Conservation (phyloP, 352 stramenopile genomes). For the Achlya hypogyna region DNA sequence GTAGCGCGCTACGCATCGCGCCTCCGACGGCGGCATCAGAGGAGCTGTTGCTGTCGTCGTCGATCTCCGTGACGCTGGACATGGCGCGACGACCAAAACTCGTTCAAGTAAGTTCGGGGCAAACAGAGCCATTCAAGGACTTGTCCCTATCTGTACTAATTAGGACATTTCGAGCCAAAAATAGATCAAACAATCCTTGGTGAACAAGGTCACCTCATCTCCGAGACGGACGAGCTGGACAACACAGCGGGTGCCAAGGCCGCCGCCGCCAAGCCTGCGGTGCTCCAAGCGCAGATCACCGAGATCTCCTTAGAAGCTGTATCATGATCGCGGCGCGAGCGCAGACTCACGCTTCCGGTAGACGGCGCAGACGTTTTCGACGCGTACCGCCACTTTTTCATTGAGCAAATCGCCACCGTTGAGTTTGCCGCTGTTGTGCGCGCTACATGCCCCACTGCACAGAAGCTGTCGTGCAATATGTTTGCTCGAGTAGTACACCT, state of each 20-base stretch:
- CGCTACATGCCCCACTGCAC: not conserved
- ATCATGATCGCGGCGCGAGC: not conserved
- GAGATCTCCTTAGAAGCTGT: not conserved
- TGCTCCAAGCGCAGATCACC: not conserved
- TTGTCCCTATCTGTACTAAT: not conserved
- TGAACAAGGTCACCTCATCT: no score
- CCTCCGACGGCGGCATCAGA: slow-evolving; percentile 2
- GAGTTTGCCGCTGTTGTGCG: slow-evolving; percentile 23
- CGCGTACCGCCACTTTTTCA: slow-evolving; percentile 44
- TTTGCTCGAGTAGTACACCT: no score
- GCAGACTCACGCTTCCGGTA: not conserved
- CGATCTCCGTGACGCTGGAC: not conserved
- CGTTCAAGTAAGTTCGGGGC: not conserved
- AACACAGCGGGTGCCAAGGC: not conserved
- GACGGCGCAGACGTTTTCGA: slow-evolving; percentile 25
- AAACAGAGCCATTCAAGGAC: not conserved
- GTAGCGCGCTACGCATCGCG: slow-evolving; percentile 8
- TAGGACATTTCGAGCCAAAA: not conserved
- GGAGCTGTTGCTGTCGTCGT: not conserved
- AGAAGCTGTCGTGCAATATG: no score
- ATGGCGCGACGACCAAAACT: not conserved
- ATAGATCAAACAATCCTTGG: not conserved
- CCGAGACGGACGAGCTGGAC: slow-evolving; percentile 3
- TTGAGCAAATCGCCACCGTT: slow-evolving; percentile 44
- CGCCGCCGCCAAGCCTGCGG: not conserved